A percentile compares a stretch with the other conserved stretches of the same genome.
These are phyloP conservation scores for Pilasporangium apinafurcum DNA, from an alignment of 352 stramenopile genomes.

Conservation along the genomic window DNA sequence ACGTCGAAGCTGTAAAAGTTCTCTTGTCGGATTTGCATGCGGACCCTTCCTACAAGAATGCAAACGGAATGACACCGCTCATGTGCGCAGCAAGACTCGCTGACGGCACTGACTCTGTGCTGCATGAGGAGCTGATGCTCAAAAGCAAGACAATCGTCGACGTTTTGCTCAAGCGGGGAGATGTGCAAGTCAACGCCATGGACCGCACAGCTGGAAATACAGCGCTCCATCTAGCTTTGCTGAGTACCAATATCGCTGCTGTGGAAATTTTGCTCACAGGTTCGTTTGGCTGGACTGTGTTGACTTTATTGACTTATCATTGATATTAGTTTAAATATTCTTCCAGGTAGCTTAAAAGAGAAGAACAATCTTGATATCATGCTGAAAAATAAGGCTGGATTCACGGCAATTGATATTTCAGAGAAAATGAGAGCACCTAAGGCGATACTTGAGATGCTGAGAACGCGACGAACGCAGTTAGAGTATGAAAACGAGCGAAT, in stretches of 20 bases:
- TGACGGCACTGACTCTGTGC: slow-evolving; percentile 17
- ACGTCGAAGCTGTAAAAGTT: slow-evolving; percentile 34
- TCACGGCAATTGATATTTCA: slow-evolving; percentile 6
- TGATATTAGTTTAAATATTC: slow-evolving; percentile 18
- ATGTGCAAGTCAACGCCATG: slow-evolving; percentile 26
- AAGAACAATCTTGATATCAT: slow-evolving; percentile 5
- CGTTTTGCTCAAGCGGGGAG: slow-evolving; percentile 32
- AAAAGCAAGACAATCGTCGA: slow-evolving; percentile 45
- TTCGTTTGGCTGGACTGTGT: not conserved
- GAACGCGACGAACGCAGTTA: slow-evolving; percentile 2
- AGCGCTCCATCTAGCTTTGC: slow-evolving; percentile 67
- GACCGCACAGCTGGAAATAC: slow-evolving; percentile 47
- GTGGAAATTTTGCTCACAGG: slow-evolving; percentile 25
- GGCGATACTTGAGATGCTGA: slow-evolving; percentile 18
- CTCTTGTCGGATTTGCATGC: slow-evolving; percentile 40
- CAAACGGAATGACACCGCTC: slow-evolving; percentile 59
- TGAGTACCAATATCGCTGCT: slow-evolving; percentile 44
- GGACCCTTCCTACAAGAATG: slow-evolving; percentile 30
- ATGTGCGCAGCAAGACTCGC: slow-evolving; percentile 68
- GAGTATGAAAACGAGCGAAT: slow-evolving; percentile 4
- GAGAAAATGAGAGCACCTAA: slow-evolving; percentile 1
- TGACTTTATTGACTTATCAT: too few species aligned
- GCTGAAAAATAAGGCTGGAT: slow-evolving; percentile 12
- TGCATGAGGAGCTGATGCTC: slow-evolving; percentile 22
- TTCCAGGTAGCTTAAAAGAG: too few species aligned